Base-by-base conservation (phyloP, 352 stramenopile species). In the Thraustochytrium sp. region DNA sequence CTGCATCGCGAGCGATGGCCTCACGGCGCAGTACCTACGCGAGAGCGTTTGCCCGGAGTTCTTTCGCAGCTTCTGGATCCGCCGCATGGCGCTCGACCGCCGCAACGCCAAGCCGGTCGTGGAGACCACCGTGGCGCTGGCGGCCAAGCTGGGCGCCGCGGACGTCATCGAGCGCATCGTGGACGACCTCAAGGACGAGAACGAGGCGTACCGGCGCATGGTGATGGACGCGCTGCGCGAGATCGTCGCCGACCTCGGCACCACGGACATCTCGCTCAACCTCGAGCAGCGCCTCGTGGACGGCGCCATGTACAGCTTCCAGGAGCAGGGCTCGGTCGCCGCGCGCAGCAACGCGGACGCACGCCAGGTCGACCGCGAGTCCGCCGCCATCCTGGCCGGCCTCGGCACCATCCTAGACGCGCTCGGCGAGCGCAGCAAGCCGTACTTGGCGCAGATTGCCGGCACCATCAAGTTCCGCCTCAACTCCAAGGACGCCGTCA, bases 271-370 rank as follows among this genome's bases (percentile, higher is more conserved):
- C 84, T 96, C 97, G 59, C 91, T 95, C 0, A 90, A 97, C 18
- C 89, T 99, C 0, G 97, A 99, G 85, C 96, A 99, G 89, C 95
- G 97, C 72, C 90, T 99, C n/a, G 98, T 99, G 82, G 97, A 99
- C 88, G 97, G 97, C 34, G 97, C 99, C 53, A 88, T 99, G 18
- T 99, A 99, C 88, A 96, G 96, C 21, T 99, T 99, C 86, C 96
- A 99, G 87, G 96, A 99, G 85, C 92, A 96, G 88, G 91, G 93
- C 18, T 95, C 97, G 23, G 34, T 44, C 13, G 68, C 68, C 37
- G 46, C 40, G 13, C 98, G 77, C 93, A 97, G 53, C 95, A 90
- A 36, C 9, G 40, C 38, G 16, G 36, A 75, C 11, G 48, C 16
- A 26, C 34, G 34, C 76, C 85, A 61, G 40, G 82, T 85, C 23